phyloP scores from a whole-genome alignment of 208 protist genomes.

The Leishmania martiniquensis region DNA sequence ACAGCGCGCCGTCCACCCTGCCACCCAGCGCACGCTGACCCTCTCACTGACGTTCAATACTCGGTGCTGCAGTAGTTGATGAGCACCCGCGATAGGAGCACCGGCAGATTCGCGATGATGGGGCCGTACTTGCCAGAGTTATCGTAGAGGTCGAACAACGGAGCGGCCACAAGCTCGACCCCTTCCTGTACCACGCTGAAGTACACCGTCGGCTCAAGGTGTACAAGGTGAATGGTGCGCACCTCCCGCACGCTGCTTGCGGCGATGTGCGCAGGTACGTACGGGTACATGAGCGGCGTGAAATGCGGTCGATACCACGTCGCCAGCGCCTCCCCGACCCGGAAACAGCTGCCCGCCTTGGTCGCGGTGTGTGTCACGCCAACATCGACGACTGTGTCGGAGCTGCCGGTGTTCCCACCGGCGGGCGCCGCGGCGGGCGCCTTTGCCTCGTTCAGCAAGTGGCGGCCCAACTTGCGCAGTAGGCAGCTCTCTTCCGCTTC shows the following conservation, averaged over 20 bases:
- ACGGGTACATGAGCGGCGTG: conserved; percentile 92
- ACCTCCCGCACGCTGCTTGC: conserved; percentile 79
- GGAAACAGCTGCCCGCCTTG: conserved; percentile 53
- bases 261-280: conserved; percentile 90
- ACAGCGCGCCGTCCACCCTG: neutral
- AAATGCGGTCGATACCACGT: conserved; percentile 90
- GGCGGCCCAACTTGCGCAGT: conserved; percentile 74
- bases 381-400: conserved; percentile 56
- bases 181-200: conserved; percentile 71
- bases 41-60: conserved; percentile 25
- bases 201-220: conserved; percentile 69
- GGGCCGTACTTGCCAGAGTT: conserved; percentile 87
- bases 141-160: conserved; percentile 93
- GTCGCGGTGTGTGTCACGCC: conserved; percentile 30
- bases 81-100: conserved; percentile 75
- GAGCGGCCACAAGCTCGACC: conserved; percentile 84
- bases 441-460: conserved; percentile 73
- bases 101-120: conserved; percentile 81
- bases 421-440: conserved; percentile 3
- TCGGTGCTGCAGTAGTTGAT: conserved; percentile 85
- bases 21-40: neutral
- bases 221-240: conserved; percentile 85
- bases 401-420: conserved; percentile 11
- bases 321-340: conserved; percentile 76
- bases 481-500: conserved; percentile 77